phyloP scores from a whole-genome alignment of 164 flowering plant genomes.

The Kalanchoe fedtschenkoi region DNA sequence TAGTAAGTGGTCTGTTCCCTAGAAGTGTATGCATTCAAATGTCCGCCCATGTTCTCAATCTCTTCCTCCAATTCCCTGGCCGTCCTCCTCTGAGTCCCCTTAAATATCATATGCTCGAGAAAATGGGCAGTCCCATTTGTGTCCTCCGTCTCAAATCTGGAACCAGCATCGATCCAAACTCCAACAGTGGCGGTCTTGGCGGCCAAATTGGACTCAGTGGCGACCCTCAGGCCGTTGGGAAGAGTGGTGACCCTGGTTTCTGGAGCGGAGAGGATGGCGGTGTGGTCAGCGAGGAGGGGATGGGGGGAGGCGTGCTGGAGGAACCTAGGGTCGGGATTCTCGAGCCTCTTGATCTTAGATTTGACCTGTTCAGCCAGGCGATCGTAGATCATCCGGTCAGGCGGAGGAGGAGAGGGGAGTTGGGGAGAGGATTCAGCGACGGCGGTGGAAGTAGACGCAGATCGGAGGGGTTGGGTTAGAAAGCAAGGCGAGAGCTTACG shows the following conservation, averaged over 20 bases:
- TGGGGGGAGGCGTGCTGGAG: conserved; percentile 43
- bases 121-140: conserved; percentile 86
- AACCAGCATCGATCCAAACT: conserved; percentile 88
- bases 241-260: conserved; percentile 54
- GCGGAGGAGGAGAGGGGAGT: conserved; percentile 22
- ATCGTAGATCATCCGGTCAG: conserved; percentile 44
- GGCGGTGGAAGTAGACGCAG: conserved; percentile 17
- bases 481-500: conserved; percentile 8
- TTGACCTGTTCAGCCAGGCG: conserved; percentile 39
- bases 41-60: conserved; percentile 84
- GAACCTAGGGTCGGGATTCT: conserved; percentile 41
- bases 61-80: conserved; percentile 64
- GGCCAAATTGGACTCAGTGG: conserved; percentile 58
- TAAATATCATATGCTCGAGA: conserved; percentile 79
- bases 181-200: conserved; percentile 67
- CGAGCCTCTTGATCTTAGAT: conserved; percentile 34
- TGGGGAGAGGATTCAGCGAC: conserved; percentile 14
- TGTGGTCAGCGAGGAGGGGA: conserved; percentile 34
- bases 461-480: conserved; percentile 11
- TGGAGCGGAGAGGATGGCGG: conserved; percentile 40
- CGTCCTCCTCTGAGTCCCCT: conserved; percentile 54
- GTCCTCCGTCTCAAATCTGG: conserved; percentile 64
- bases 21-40: conserved; percentile 75
- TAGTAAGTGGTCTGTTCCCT: conserved; percentile 85
- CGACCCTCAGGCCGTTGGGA: conserved; percentile 62